These are phyloP conservation scores for Selenicereus undatus DNA, from an alignment of 148 eudicot species.

Conservation along the genomic window DNA sequence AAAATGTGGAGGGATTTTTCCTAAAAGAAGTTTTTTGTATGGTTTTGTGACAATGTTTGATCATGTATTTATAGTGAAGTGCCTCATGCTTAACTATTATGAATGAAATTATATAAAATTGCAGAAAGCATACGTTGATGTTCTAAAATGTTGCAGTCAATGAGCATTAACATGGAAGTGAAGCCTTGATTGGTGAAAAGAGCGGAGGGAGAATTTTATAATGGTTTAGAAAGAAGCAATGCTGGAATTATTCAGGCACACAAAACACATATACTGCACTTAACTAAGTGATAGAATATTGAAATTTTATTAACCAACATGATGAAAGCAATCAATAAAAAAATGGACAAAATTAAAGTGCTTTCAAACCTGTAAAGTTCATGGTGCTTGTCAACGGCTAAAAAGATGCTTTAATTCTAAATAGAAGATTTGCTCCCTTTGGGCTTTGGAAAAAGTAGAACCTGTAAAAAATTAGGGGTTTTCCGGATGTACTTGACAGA, in stretches of 20 bases:
- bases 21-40: not conserved
- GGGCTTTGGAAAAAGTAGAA: not conserved
- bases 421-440: not conserved
- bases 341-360: not conserved
- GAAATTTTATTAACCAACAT: not conserved
- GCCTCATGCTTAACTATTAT: not conserved
- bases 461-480: not conserved
- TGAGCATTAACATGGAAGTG: not conserved
- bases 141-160: conserved; percentile 6
- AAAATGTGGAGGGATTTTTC: no score
- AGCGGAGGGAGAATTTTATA: not conserved
- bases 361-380: not conserved
- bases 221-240: conserved; percentile 2
- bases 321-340: not conserved
- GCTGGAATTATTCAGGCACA: conserved; percentile 10
- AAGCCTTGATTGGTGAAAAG: not conserved
- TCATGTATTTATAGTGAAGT: conserved; percentile 19
- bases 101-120: not conserved
- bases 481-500: not conserved
- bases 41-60: not conserved
- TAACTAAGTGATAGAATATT: not conserved
- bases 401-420: not conserved
- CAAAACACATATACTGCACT: conserved; percentile 9
- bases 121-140: not conserved
- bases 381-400: not conserved